These are phyloP conservation scores for Alternaria triticina DNA, from an alignment of 2,329 filamentous ascomycete genomes.

Conservation along the genomic window DNA sequence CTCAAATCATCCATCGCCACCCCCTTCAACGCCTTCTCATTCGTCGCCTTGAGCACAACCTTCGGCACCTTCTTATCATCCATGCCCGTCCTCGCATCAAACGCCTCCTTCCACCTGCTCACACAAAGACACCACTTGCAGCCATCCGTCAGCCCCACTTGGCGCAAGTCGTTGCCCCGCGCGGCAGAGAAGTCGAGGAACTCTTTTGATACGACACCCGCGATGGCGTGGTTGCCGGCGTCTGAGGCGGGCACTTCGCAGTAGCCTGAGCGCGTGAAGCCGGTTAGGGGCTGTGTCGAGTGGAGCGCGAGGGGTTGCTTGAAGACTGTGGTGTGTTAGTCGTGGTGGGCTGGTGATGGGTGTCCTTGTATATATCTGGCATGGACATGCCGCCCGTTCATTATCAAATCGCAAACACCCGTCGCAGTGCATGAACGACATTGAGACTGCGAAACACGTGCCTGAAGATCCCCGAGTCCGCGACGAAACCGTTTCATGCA, in stretches of 20 bases:
- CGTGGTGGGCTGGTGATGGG: background rate
- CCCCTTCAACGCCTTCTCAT: conserved; percentile 58
- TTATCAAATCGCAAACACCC: background rate
- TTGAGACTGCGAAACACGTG: conserved; percentile 6
- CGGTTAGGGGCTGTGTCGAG: conserved; percentile 64
- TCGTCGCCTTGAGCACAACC: conserved; percentile 60
- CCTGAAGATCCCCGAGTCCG: background rate
- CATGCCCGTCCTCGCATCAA: conserved; percentile 59
- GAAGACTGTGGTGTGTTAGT: conserved; percentile 2
- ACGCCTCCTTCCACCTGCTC: conserved; percentile 65
- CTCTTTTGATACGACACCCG: conserved; percentile 63
- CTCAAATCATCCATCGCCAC: conserved; percentile 58
- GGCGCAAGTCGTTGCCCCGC: conserved; percentile 65
- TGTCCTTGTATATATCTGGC: background rate
- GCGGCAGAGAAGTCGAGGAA: conserved; percentile 68
- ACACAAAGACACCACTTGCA: conserved; percentile 71
- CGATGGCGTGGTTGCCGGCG: conserved; percentile 66
- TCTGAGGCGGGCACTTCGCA: conserved; percentile 63
- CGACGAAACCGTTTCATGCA: conserved; percentile 10
- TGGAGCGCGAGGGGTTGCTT: conserved; percentile 59
- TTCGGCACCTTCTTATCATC: conserved; percentile 56
- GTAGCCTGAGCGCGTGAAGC: conserved; percentile 67
- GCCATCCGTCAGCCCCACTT: conserved; percentile 61
- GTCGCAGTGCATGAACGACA: background rate
- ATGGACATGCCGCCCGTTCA: background rate